Evolutionary conservation across 83 land plant genomes (phyloP), one percentile per base, ranked within the genome.

Genomic region (Picea engelmannii): DNA sequence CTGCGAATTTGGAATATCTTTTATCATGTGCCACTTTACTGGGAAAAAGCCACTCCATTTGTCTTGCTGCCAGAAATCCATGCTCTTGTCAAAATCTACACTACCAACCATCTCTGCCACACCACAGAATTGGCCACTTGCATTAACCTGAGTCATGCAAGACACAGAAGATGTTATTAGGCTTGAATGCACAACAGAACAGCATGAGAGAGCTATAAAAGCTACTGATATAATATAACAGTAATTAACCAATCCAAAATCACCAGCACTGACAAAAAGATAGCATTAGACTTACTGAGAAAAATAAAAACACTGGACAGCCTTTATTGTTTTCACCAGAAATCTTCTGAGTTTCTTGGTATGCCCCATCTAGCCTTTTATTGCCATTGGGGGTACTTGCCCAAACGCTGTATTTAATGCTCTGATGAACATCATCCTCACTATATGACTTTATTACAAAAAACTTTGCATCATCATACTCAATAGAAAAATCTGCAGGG

Each of bases 361-460:
- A 92, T 59, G 96, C 95, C 66, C 79, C 83, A 78, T 94, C 93
- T 75, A 94, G 83, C 82, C 87, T 88, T 80, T 92, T 94, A 81
- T 94, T 94, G 11, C 96, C 96, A 81, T 90, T 90, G 1, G 90
- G 93, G 61, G 96, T 94, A 79, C 96, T 94, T 66, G 96, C 91
- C 96, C 96, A 94, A 16, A 94, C 95, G 78, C 71, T 83, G 81
- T 96, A 96, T 86, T 96, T 95, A 62, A 96, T 91, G 84, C 95
- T 89, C 80, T 89, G 91, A 61, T 93, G 94, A 67, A 96, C 87
- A 81, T 96, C 93, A 83, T 94, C 98, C 78, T 94, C 98, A 86
- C 93, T 96, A 84, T 89, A 96, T 3, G 96, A 94, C 77, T 96
- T 96, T 76, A 96, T 94, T 21, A 96, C 88, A 85, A 86, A 96